Evolutionary conservation across 2,329 filamentous ascomycete species (phyloP), one percentile per base, ranked within the genome.

Genomic region (Byssochlamys sp.): DNA sequence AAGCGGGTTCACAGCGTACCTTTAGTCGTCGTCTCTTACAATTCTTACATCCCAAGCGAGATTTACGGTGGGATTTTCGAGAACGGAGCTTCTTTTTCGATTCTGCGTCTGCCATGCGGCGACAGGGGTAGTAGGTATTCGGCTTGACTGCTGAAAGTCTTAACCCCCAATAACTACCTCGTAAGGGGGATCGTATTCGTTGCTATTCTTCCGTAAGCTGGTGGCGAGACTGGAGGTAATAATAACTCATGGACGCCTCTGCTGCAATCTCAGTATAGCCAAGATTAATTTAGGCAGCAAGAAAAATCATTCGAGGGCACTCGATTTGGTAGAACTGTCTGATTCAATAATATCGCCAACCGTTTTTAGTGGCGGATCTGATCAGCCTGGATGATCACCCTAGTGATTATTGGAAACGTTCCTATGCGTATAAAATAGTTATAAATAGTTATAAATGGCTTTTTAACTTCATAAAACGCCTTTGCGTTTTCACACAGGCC

Each of bases 11-110:
- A 45, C 14, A 9, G 60, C 67, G 63, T 52, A 72, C 71, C 61
- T 73, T 73, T 7, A 73, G 65, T 12, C 70, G 68, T 5, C 70
- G 60, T 55, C 59, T 64, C 58, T 73, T 72, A 53, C 71, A 73
- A 53, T 67, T 69, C 10, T 54, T 56, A 57, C 71, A 73, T 3
- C 71, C 71, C 12, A 61, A 53, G 0, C 69, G 66, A 7, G 71
- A 73, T 54, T 73, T 73, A 25, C 58, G 63, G 60, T 73, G 71
- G 5, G 68, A 60, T 27, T 65, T 64, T n/a, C 71, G 62, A 3
- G 68, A 59, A 54, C 60, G 29, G 29, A 33, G 24, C 48, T 28
- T 35, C 26, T 56, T 33, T 7, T 52, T n/a, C 27, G 27, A 14
- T 51, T 52, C 49, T 3, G 29, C n/a, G 10, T 56, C 33, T 52